Evolutionary conservation across 345 rosid genomes (phyloP), one percentile per base, ranked within the genome.

Genomic region (Syzygium aromaticum): DNA sequence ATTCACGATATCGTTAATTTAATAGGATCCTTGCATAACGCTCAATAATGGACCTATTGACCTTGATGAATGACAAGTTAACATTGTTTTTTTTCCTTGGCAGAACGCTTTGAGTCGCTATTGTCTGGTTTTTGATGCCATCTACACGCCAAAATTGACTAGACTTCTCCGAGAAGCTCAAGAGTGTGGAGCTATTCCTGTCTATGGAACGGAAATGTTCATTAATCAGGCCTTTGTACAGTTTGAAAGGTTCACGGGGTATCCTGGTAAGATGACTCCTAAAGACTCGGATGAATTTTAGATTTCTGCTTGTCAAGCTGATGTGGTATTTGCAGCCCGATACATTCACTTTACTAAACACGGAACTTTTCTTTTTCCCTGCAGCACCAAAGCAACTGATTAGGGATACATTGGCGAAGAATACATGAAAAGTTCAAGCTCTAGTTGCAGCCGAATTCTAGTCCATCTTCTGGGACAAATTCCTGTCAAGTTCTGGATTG

Each of bases 111-210:
- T 93, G 86, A 93, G 91, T 87, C 89, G 88, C 89, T 94, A 93
- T 90, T 91, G 92, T 3, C 73, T 93, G 89, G 94, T 93, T 25
- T 93, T 94, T 43, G 95, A 94, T 54, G 93, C 95, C 56, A 88
- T 94, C 88, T 93, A 93, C 91, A 92, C 95, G 1, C 95, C 95
- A 7, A 94, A 91, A 87, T 73, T 90, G 90, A 93, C 96, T 87
- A 92, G 92, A 86, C 96, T 93, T 49, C 89, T 94, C 59, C 82
- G 64, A 89, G 96, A 94, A 88, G 94, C 94, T 82, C 89, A 91
- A 84, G 94, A 94, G 84, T 88, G 89, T 67, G 95, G 96, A 57
- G 94, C 92, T 38, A 91, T 63, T 2, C 84, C 87, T 17, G 96
- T 93, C 49, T 92, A 87, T 23, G 94, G 96, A 30, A 90, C 93